Evolutionary conservation across 1,139 yeast species (phyloP).

Genomic region (Hansenula sp.): DNA sequence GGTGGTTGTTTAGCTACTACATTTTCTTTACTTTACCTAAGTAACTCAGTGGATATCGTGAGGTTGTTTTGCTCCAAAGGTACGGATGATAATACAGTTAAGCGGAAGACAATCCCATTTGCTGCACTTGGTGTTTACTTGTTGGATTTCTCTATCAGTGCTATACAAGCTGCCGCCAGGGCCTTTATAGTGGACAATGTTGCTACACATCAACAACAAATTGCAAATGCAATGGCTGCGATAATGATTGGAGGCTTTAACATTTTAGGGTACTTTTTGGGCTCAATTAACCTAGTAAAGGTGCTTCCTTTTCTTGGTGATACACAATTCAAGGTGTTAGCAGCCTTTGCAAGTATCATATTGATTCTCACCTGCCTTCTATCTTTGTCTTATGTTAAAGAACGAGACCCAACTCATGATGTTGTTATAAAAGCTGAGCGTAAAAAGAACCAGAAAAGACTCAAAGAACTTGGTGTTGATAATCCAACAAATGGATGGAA

Average conservation of each 20-base stretch:
- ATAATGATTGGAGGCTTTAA: conserved; percentile 59
- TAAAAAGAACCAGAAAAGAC: conserved; percentile 24
- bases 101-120: conserved; percentile 31
- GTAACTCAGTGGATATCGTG: conserved; percentile 41
- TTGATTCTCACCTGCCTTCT: conserved; percentile 33
- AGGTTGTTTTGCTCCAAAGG: conserved; percentile 21
- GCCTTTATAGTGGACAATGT: conserved; percentile 57
- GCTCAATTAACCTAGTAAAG: conserved; percentile 38
- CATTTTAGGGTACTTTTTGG: conserved; percentile 46
- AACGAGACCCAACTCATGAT: conserved; percentile 42
- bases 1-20: conserved; percentile 46
- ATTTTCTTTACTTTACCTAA: conserved; percentile 38
- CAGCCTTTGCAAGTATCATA: conserved; percentile 38
- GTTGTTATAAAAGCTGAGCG: conserved; percentile 31
- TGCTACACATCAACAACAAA: conserved; percentile 47
- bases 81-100: conserved; percentile 18
- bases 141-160: conserved; percentile 52
- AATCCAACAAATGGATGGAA: conserved; percentile 18
- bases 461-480: conserved; percentile 29
- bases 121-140: conserved; percentile 48
- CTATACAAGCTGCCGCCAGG: conserved; percentile 56
- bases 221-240: conserved; percentile 72
- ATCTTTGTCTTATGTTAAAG: conserved; percentile 37
- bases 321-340: conserved; percentile 47
- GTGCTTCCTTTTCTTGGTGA: conserved; percentile 35